phyloP scores from a whole-genome alignment of 2,329 filamentous ascomycete genomes.

The Fusarium liriodendri region DNA sequence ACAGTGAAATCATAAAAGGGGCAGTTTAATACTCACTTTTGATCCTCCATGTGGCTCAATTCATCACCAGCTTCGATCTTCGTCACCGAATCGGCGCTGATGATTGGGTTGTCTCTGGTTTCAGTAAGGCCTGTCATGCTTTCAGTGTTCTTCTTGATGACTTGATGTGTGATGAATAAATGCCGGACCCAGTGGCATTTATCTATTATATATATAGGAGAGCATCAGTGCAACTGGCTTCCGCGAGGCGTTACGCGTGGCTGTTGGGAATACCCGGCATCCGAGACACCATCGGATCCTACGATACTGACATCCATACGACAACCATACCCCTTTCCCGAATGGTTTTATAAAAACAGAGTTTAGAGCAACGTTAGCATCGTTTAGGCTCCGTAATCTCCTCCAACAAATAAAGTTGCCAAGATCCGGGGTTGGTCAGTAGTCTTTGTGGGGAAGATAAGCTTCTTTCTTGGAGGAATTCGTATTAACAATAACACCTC shows the following conservation, averaged over 20 bases:
- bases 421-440: constrained; percentile 2
- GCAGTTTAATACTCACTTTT: not conserved
- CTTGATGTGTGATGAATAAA: not conserved
- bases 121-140: not conserved
- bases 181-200: not conserved
- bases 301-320: not conserved
- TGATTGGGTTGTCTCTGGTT: not conserved
- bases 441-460: not conserved
- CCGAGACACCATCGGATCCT: not conserved
- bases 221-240: not conserved
- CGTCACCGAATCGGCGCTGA: not conserved
- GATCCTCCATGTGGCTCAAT: not conserved
- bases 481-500: not conserved
- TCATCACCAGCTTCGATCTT: not conserved
- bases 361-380: not conserved
- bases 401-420: not conserved
- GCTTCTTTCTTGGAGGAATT: not conserved
- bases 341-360: not conserved
- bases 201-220: not conserved
- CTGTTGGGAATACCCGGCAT: not conserved
- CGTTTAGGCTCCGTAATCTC: not conserved
- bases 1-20: not conserved
- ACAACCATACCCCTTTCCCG: not conserved
- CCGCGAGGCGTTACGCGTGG: not conserved
- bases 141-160: not conserved